phyloP scores from a whole-genome alignment of 139 green algal genomes.

The Volvox africanus region DNA sequence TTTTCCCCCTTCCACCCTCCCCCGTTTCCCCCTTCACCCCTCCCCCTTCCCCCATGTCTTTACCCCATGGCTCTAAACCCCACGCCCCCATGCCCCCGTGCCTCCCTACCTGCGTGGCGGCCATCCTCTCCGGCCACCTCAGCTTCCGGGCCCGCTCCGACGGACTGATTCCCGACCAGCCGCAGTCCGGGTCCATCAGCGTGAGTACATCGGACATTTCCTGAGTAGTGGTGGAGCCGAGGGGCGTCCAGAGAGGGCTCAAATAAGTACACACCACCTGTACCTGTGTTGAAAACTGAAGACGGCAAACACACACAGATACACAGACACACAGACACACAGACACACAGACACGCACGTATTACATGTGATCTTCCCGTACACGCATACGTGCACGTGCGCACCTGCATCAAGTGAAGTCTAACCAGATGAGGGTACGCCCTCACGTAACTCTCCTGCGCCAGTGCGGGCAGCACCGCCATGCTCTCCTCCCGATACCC shows the following conservation, averaged over 20 bases:
- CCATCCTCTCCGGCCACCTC: constrained; percentile 83
- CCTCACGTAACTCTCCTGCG: constrained; percentile 89
- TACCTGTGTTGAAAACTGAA: too few relatives aligned
- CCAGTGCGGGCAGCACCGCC: constrained; percentile 78
- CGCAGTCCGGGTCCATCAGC: constrained; percentile 17
- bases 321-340: background rate
- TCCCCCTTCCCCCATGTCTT: background rate
- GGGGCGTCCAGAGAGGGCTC: background rate
- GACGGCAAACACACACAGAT: too few relatives aligned
- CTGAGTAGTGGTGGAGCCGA: background rate
- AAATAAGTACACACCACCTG: too few relatives aligned
- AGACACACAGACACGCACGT: background rate
- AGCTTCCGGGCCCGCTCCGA: constrained; percentile 50
- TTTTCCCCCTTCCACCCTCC: too few relatives aligned
- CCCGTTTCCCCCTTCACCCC: too few relatives aligned
- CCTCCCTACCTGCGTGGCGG: constrained; percentile 70
- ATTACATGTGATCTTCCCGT: too few relatives aligned
- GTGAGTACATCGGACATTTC: constrained; percentile 61
- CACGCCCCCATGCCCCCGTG: background rate
- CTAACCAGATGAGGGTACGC: constrained; percentile 90
- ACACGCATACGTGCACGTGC: background rate
- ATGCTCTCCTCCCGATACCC: constrained; percentile 70
- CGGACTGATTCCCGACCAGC: constrained; percentile 31
- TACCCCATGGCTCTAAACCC: too few relatives aligned
- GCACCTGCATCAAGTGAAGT: constrained; percentile 90